A percentile compares a stretch with the other conserved stretches of the same genome.
phyloP scores from a whole-genome alignment of 345 rosid genomes.

The Dipteronia dyeriana region DNA sequence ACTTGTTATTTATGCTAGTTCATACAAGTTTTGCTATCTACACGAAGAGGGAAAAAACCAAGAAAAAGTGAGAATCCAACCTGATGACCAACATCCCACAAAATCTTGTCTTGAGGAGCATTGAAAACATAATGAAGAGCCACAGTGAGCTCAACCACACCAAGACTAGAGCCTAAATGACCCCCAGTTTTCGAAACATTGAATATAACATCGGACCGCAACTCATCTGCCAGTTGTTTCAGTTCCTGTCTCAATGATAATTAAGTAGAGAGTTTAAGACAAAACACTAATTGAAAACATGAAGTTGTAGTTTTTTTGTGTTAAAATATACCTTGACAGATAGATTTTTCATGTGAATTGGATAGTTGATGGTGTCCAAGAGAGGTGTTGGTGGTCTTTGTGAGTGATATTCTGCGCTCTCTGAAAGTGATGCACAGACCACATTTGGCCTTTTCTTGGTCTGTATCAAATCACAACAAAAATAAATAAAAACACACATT shows the following conservation, averaged over 20 bases:
- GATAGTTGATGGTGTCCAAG: conserved; percentile 86
- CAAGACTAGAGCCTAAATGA: conserved; percentile 94
- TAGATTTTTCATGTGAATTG: conserved; percentile 95
- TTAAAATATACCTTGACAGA: conserved; percentile 57
- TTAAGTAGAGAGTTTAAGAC: not conserved
- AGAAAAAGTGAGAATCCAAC: conserved; percentile 29
- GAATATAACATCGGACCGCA: conserved; percentile 90
- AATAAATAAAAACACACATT: conserved; percentile 26
- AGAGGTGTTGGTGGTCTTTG: conserved; percentile 89
- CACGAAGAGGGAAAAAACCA: not conserved
- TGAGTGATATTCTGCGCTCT: conserved; percentile 67
- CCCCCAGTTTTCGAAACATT: conserved; percentile 95
- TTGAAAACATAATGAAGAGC: conserved; percentile 96
- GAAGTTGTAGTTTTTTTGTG: not conserved
- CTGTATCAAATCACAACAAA: conserved; percentile 36
- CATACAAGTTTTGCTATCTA: not conserved
- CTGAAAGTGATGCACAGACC: conserved; percentile 76
- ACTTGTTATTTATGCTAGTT: not conserved
- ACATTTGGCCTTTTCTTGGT: conserved; percentile 50
- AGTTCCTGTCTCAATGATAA: conserved; percentile 52
- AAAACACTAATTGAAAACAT: not conserved
- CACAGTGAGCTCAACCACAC: conserved; percentile 97
- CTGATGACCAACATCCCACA: conserved; percentile 99
- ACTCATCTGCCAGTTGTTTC: conserved; percentile 81
- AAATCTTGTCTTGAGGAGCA: conserved; percentile 81